A percentile compares a stretch with the other conserved stretches of the same genome.
These are phyloP conservation scores for Neurospora pannonica DNA, from an alignment of 495 filamentous ascomycete species.

Conservation along the genomic window DNA sequence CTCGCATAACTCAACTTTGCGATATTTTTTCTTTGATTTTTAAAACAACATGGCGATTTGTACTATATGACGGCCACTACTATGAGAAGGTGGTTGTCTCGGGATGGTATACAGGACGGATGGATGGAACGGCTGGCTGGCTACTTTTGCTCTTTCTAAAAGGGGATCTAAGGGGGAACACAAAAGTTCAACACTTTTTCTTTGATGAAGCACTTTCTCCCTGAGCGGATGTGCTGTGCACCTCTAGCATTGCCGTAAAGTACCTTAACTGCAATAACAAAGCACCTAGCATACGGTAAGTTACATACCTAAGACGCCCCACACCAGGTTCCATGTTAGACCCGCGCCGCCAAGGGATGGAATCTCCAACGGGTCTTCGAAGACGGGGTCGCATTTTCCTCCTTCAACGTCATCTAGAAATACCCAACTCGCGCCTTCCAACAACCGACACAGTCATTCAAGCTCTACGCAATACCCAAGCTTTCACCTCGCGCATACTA, in stretches of 20 bases:
- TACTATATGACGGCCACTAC: conserved; percentile 7
- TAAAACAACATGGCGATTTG: neutral
- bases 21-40: neutral
- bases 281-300: neutral
- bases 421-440: neutral
- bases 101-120: neutral
- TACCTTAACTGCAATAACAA: neutral
- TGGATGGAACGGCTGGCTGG: neutral
- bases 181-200: conserved; percentile 17
- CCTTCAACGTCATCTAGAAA: neutral
- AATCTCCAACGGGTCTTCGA: neutral
- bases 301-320: neutral
- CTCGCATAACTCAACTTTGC: neutral
- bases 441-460: neutral
- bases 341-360: neutral
- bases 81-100: neutral
- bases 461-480: neutral
- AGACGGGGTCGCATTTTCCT: neutral
- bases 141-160: neutral
- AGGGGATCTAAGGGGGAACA: neutral
- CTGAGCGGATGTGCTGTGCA: neutral
- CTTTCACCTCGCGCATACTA: neutral
- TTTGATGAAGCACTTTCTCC: neutral
- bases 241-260: neutral
- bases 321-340: neutral